Conservation (phyloP, 306 rosid genomes). For the Sicyos baderoa region DNA sequence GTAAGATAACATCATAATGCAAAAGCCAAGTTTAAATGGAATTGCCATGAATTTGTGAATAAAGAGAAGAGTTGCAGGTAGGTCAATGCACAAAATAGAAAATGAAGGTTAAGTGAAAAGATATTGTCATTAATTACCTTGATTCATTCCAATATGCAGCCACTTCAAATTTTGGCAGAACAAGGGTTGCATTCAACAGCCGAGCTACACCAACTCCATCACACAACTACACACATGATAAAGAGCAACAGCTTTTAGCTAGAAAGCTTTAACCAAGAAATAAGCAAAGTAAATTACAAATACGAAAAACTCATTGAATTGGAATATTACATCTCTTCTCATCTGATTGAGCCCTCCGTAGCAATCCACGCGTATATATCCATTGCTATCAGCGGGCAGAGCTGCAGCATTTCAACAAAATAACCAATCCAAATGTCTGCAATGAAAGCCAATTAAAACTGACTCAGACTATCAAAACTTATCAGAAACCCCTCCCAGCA, state of each 20-base stretch:
- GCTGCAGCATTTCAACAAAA: conserved; percentile 69
- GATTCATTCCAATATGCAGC: conserved; percentile 93
- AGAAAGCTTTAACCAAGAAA: conserved; percentile 17
- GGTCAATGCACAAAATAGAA: neutral
- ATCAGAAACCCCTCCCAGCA: conserved; percentile 9
- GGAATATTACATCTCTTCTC: conserved; percentile 80
- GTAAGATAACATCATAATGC: neutral
- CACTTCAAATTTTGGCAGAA: conserved; percentile 86
- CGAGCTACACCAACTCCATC: conserved; percentile 91
- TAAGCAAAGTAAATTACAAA: neutral
- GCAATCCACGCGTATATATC: conserved; percentile 91
- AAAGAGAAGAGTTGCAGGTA: neutral
- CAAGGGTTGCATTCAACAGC: conserved; percentile 72
- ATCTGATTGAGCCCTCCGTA: conserved; percentile 92
- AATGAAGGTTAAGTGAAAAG: neutral
- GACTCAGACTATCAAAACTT: conserved; percentile 38
- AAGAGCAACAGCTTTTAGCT: conserved; percentile 21
- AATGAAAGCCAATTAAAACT: conserved; percentile 62
- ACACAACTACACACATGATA: conserved; percentile 54
- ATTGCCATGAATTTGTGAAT: neutral
- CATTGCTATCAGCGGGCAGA: conserved; percentile 58
- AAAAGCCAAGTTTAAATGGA: neutral
- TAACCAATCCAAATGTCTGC: conserved; percentile 61
- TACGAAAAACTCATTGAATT: conserved; percentile 4
- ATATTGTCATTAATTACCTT: conserved; percentile 34